Conservation (phyloP, 2,329 filamentous ascomycete species). For the Colletotrichum godetiae region DNA sequence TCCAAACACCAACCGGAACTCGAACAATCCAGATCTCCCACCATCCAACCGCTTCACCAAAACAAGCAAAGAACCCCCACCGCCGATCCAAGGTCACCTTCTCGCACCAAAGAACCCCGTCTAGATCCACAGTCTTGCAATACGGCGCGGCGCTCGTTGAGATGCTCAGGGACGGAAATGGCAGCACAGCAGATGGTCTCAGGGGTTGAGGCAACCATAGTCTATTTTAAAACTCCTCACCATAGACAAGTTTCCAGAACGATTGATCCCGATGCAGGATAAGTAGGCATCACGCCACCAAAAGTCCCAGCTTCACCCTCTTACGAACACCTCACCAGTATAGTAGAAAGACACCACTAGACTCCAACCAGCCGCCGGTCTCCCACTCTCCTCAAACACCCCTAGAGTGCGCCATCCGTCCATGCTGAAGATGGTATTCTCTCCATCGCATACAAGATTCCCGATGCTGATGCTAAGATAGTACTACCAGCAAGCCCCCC, state of each 20-base stretch:
- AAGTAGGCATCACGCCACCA: not conserved
- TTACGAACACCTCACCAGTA: not conserved
- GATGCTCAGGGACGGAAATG: not conserved
- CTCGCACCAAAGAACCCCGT: not conserved
- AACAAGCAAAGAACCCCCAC: not conserved
- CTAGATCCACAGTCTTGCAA: not conserved
- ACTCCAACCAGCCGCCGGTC: not conserved
- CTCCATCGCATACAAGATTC: not conserved
- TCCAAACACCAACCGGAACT: not conserved
- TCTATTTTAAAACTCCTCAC: not conserved
- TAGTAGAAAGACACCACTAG: not conserved
- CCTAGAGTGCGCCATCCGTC: not conserved
- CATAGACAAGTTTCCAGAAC: not conserved
- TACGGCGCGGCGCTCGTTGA: not conserved
- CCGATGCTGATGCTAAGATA: not conserved
- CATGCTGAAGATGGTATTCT: not conserved
- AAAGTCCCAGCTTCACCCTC: not conserved
- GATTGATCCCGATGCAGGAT: not conserved
- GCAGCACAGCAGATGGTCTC: not conserved
- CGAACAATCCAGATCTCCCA: not conserved
- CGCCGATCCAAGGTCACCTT: not conserved
- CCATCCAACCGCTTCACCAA: no score
- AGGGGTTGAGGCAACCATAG: not conserved
- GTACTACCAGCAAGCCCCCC: not conserved
- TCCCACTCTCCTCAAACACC: not conserved